Conservation (phyloP, 768 basidiomycete species). For the Boletus subcaerulescens region DNA sequence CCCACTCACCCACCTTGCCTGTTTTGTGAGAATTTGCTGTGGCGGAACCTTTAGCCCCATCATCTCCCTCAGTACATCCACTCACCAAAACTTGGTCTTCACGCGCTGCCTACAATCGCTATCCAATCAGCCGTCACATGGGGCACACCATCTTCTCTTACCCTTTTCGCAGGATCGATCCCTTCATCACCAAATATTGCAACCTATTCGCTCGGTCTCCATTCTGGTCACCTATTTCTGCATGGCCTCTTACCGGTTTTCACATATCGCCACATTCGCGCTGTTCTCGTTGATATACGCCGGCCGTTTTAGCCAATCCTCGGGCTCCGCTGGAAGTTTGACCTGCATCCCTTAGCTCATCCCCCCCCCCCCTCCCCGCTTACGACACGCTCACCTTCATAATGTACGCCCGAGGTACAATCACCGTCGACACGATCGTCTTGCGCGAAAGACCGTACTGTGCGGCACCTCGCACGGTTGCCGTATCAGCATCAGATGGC, state of each 20-base stretch:
- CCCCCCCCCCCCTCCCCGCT: constrained; percentile 2
- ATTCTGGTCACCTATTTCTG: constrained; percentile 9
- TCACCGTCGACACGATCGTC: constrained; percentile 75
- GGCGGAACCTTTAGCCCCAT: constrained; percentile 12
- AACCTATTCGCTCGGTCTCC: constrained; percentile 46
- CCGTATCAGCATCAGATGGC: constrained; percentile 85
- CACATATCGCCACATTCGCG: constrained; percentile 74
- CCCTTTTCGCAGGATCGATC: constrained; percentile 85
- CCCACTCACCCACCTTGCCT: constrained; percentile 39
- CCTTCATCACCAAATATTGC: constrained; percentile 85
- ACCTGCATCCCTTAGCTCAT: constrained; percentile 44
- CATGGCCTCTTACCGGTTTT: constrained; percentile 58
- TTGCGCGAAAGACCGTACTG: constrained; percentile 78
- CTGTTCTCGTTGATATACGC: constrained; percentile 79
- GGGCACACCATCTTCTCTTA: constrained; percentile 34
- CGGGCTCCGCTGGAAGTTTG: constrained; percentile 82
- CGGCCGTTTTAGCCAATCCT: constrained; percentile 82
- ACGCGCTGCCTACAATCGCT: constrained; percentile 61
- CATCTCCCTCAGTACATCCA: not conserved
- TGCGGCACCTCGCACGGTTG: constrained; percentile 85
- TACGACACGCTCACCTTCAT: constrained; percentile 60
- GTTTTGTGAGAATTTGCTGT: constrained; percentile 69
- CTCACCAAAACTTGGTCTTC: constrained; percentile 79
- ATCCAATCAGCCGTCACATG: constrained; percentile 18
- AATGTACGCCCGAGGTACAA: constrained; percentile 79